Percentiles rank a stretch among this genome's conserved stretches.
phyloP scores from a whole-genome alignment of 768 basidiomycete genomes.

The Macrolepiota dolichaula region DNA sequence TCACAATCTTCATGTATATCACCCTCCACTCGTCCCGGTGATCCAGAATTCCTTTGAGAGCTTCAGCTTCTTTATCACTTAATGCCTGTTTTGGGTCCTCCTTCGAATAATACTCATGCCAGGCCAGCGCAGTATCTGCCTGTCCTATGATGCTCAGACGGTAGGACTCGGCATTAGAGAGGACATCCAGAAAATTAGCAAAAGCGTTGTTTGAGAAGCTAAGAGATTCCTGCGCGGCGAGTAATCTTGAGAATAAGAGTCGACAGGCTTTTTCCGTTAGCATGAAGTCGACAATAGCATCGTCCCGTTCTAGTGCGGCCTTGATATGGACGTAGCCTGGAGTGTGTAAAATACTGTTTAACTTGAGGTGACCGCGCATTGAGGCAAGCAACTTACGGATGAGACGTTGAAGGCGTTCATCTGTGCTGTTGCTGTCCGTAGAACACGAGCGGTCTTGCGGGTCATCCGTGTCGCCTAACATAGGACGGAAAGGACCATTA shows the following conservation, averaged over 20 bases:
- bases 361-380: too few relatives aligned
- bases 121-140: slow-evolving; percentile 7
- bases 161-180: slow-evolving; percentile 11
- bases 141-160: slow-evolving; percentile 10
- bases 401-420: neutral
- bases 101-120: neutral
- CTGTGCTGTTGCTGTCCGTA: neutral
- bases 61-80: neutral
- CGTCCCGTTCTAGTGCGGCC: neutral
- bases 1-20: slow-evolving; percentile 8
- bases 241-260: slow-evolving; percentile 2
- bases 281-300: neutral
- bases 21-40: slow-evolving; percentile 1
- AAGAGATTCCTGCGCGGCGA: neutral
- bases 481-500: neutral
- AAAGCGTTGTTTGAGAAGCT: slow-evolving; percentile 7
- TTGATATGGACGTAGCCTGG: slow-evolving; percentile 6
- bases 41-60: neutral
- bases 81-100: neutral
- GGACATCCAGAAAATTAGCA: slow-evolving; percentile 13
- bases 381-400: neutral
- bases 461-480: neutral
- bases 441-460: neutral
- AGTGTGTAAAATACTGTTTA: neutral
- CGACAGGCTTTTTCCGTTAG: neutral